Conservation (phyloP, 2,329 filamentous ascomycete species). For the Diaporthe citrichinensis region DNA sequence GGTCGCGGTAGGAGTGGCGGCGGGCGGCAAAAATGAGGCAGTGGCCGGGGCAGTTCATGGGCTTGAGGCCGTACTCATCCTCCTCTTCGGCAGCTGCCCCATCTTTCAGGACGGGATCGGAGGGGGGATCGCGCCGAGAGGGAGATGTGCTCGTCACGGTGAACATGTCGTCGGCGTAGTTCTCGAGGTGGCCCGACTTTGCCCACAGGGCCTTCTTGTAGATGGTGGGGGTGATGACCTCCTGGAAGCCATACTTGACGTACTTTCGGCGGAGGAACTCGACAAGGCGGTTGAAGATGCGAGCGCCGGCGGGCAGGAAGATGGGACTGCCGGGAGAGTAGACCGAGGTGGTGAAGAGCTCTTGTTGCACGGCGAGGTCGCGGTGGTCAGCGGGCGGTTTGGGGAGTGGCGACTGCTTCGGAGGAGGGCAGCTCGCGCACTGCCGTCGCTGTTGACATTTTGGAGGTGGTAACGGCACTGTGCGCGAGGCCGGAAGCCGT, state of each 20-base stretch:
- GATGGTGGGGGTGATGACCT: conserved; percentile 91
- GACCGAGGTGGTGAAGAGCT: conserved; percentile 82
- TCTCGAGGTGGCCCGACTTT: conserved; percentile 87
- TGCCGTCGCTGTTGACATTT: conserved; percentile 43
- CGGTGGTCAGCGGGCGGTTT: conserved; percentile 66
- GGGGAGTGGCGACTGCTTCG: conserved; percentile 45
- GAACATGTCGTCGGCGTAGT: conserved; percentile 95
- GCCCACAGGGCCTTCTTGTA: conserved; percentile 92
- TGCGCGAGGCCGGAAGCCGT: neutral
- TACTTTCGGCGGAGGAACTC: conserved; percentile 89
- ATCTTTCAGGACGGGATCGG: conserved; percentile 45
- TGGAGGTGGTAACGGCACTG: neutral
- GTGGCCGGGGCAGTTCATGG: conserved; percentile 94
- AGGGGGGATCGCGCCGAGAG: conserved; percentile 48
- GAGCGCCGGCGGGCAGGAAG: conserved; percentile 85
- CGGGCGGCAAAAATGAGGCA: conserved; percentile 86
- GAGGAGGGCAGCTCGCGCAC: conserved; percentile 49
- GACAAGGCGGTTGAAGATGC: conserved; percentile 86
- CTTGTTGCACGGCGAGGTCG: conserved; percentile 74
- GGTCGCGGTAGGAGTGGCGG: conserved; percentile 81
- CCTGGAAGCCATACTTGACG: conserved; percentile 85
- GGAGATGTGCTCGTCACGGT: conserved; percentile 74
- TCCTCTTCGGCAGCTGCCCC: conserved; percentile 61
- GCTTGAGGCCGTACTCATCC: conserved; percentile 86
- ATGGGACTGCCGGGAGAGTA: conserved; percentile 91